These are phyloP conservation scores for Anisodus tanguticus DNA, from an alignment of 257 asterid species.

Conservation along the genomic window DNA sequence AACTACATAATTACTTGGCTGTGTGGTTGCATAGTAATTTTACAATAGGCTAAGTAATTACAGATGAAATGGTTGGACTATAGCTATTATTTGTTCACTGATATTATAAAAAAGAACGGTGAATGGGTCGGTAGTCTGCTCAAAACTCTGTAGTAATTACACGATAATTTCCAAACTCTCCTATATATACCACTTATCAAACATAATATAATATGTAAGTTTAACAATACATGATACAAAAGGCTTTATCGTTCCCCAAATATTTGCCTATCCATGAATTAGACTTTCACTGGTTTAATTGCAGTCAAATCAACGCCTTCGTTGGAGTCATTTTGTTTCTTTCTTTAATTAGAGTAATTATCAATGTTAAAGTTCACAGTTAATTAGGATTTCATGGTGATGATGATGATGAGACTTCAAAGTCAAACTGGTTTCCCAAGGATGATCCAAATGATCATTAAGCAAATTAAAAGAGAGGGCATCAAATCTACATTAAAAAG, in stretches of 20 bases:
- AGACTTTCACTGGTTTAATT: not conserved
- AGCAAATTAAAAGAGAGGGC: not conserved
- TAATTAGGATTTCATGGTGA: not conserved
- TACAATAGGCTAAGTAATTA: not conserved
- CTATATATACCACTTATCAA: not conserved
- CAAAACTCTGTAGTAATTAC: not conserved
- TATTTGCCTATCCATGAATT: constrained; percentile 41
- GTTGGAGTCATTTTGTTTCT: not conserved
- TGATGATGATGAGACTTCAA: not conserved
- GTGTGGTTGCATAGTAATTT: not conserved
- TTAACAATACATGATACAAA: not conserved
- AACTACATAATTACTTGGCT: not conserved
- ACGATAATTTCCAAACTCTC: not conserved
- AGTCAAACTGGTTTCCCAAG: not conserved
- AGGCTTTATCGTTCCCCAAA: not conserved
- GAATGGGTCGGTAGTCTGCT: not conserved
- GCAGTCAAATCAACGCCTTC: not conserved
- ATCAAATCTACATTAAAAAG: not conserved
- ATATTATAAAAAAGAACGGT: not conserved
- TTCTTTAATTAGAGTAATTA: no score
- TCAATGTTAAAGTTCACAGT: no score
- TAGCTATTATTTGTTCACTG: not conserved
- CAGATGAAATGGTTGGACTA: not conserved
- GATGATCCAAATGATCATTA: not conserved
- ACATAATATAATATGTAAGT: not conserved